Base-by-base conservation (phyloP, 805 yeast genomes). In the Yamadazyma phyllophila region DNA sequence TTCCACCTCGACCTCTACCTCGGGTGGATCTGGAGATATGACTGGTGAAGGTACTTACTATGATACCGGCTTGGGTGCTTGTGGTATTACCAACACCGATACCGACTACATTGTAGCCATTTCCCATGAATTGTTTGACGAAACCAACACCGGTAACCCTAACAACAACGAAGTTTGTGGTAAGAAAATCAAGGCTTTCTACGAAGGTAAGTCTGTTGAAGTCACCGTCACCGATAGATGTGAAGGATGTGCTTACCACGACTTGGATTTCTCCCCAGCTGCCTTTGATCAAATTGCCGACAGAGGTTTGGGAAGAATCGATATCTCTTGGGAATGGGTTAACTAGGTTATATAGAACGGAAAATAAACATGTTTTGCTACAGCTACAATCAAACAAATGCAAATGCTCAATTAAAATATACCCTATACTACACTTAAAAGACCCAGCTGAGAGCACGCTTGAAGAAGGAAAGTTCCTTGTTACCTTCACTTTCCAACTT, bases 211-310 rank as follows among this genome's bases (percentile, higher is more conserved):
- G 57, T 63, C 80, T 12, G 83, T 80, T 47, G 71, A 67, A 36
- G 86, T 81, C 40, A 74, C 76, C 16, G 81, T 81, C 41, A 76
- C 71, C 33, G 86, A 81, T 62, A 65, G 74, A 51, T 82, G 86
- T 64, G 76, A 67, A 44, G 83, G 78, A 17, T 82, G 86, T 57
- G 51, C 60, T 20, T 57, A 62, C 41, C 60, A 76, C 47, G 78
- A 73, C 54, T 73, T 81, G 48, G 86, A 81, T 55, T 69, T 82
- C 46, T 77, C 84, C n/a, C 85, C 85, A 7, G 57, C 77, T 46
- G 86, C 86, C 4, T 81, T 82, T 58, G 44, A 63, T 32, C 55
- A 66, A 50, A 63, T 81, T 49, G 85, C 83, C 12, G 77, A 73
- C 54, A 61, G 65, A 59, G 65, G 60, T 42, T 74, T 70, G 54